phyloP scores from a whole-genome alignment of 1,139 yeast species.

The Diutina mesorugosa region DNA sequence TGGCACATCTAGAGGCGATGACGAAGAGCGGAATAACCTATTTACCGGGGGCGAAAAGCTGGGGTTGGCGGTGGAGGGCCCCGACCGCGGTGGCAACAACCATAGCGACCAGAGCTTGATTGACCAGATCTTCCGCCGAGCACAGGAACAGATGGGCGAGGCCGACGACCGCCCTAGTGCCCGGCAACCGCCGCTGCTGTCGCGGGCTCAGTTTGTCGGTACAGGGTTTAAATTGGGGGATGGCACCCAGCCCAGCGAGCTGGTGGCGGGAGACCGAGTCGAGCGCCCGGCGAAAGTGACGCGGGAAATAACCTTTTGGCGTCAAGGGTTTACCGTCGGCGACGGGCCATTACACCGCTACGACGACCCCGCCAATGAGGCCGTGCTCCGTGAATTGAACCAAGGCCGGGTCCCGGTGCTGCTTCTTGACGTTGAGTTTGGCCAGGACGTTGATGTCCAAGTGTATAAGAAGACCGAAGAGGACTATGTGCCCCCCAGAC shows the following conservation, averaged over 20 bases:
- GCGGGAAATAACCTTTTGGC: conserved; percentile 86
- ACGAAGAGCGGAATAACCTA: conserved; percentile 55
- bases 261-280: conserved; percentile 11
- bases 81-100: conserved; percentile 27
- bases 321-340: conserved; percentile 89
- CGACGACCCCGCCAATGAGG: conserved; percentile 80
- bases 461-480: conserved; percentile 76
- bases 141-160: conserved; percentile 28
- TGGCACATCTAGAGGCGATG: conserved; percentile 37
- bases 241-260: conserved; percentile 34
- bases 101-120: conserved; percentile 16
- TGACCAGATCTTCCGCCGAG: conserved; percentile 33
- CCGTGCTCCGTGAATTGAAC: conserved; percentile 66
- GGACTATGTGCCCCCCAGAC: conserved; percentile 65
- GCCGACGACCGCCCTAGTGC: conserved; percentile 34
- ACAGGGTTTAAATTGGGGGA: conserved; percentile 74
- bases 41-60: conserved; percentile 96
- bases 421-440: conserved; percentile 68
- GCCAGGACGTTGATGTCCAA: conserved; percentile 92
- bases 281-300: conserved; percentile 36
- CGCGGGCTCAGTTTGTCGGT: conserved; percentile 36
- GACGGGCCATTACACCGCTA: conserved; percentile 78
- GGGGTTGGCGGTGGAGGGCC: conserved; percentile 88
- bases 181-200: neutral
- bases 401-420: conserved; percentile 90